These are phyloP conservation scores for Populus euphratica DNA, from an alignment of 345 rosid species.

Conservation along the genomic window DNA sequence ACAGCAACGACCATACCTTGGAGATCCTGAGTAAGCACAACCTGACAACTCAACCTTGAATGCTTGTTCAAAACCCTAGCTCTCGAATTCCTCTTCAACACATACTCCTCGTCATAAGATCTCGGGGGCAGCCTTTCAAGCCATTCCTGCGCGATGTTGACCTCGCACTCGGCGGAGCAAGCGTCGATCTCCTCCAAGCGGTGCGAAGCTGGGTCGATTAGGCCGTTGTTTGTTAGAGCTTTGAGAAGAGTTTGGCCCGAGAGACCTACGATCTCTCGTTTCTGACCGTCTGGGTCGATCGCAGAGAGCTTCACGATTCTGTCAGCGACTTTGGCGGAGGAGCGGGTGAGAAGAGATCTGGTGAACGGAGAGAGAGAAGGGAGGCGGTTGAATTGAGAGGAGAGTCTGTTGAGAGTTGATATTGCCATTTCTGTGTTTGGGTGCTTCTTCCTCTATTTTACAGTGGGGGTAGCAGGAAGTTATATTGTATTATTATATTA, in stretches of 20 bases:
- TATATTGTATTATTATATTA: background rate
- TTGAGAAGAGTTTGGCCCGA: slow-evolving; percentile 85
- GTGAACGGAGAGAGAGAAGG: slow-evolving; percentile 42
- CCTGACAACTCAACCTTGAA: slow-evolving; percentile 89
- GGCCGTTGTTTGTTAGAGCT: slow-evolving; percentile 60
- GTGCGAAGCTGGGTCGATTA: slow-evolving; percentile 91
- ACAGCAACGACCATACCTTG: slow-evolving; percentile 99
- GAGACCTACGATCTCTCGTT: slow-evolving; percentile 73
- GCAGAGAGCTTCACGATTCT: slow-evolving; percentile 88
- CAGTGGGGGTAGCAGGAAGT: background rate
- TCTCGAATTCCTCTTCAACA: slow-evolving; percentile 73
- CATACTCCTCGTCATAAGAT: slow-evolving; percentile 91
- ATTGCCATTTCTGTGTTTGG: slow-evolving; percentile 39
- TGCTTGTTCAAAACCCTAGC: slow-evolving; percentile 84
- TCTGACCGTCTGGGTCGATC: slow-evolving; percentile 67
- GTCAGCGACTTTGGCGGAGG: slow-evolving; percentile 75
- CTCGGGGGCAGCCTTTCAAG: slow-evolving; percentile 77
- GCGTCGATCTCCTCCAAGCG: slow-evolving; percentile 96
- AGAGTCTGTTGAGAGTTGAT: slow-evolving; percentile 48
- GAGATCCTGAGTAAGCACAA: slow-evolving; percentile 65
- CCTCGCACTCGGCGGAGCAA: slow-evolving; percentile 98
- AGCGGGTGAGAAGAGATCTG: slow-evolving; percentile 36
- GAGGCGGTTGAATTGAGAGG: slow-evolving; percentile 58
- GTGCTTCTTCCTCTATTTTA: background rate
- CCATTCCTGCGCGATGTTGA: slow-evolving; percentile 96